phyloP scores from a whole-genome alignment of 1,284 basidiomycete species.

The Xerocomus amazonicus region DNA sequence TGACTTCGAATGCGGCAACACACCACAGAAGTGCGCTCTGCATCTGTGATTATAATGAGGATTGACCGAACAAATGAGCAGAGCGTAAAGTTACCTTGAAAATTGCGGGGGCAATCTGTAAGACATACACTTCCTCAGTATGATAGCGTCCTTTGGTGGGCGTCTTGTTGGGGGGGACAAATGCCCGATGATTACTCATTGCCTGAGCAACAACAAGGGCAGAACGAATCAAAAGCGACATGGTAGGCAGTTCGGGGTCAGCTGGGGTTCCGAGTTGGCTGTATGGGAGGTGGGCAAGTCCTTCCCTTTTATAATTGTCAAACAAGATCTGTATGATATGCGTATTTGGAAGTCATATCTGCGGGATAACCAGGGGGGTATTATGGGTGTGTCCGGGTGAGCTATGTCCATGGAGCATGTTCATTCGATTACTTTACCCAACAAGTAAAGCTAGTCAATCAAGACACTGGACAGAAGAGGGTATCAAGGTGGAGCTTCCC shows the following conservation, averaged over 20 bases:
- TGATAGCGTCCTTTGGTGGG: conserved; percentile 51
- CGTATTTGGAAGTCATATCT: conserved; percentile 4
- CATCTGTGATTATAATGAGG: conserved; percentile 34
- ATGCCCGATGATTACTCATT: conserved; percentile 50
- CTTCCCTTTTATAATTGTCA: conserved; percentile 16
- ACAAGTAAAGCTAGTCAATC: background rate
- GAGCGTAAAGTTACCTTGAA: conserved; percentile 43
- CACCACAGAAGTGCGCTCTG: conserved; percentile 50
- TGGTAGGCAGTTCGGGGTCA: conserved; percentile 15
- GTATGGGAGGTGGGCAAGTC: background rate
- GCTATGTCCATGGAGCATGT: background rate
- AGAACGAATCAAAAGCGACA: conserved; percentile 44
- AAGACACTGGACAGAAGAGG: background rate
- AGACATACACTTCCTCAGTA: conserved; percentile 48
- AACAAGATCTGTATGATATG: background rate
- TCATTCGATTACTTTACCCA: background rate
- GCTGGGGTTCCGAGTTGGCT: background rate
- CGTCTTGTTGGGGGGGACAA: conserved; percentile 58
- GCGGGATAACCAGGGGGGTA: conserved; percentile 4
- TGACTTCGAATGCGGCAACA: conserved; percentile 48
- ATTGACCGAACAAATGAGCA: background rate
- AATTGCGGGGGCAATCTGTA: conserved; percentile 55
- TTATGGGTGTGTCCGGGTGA: background rate
- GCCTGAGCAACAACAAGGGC: conserved; percentile 49
- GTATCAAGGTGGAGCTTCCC: background rate